These are phyloP conservation scores for Alternaria consortialis DNA, from an alignment of 2,329 filamentous ascomycete species.

Conservation along the genomic window DNA sequence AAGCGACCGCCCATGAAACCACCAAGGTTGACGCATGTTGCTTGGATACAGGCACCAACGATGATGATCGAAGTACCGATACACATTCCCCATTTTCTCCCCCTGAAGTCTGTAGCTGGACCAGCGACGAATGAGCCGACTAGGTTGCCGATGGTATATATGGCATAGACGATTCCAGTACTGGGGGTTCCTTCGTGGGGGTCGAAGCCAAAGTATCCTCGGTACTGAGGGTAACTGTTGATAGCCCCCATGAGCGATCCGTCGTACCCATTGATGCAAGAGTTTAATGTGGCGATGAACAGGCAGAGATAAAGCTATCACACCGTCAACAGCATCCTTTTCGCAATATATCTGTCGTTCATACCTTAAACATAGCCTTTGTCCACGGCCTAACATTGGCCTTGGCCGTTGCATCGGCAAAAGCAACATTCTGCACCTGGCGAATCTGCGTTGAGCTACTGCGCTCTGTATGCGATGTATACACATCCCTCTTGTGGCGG, in stretches of 20 bases:
- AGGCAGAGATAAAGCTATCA: slow-evolving; percentile 54
- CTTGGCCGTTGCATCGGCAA: slow-evolving; percentile 58
- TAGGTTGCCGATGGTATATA: slow-evolving; percentile 59
- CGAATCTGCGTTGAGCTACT: slow-evolving; percentile 36
- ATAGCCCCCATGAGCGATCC: slow-evolving; percentile 61
- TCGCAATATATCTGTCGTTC: slow-evolving; percentile 3
- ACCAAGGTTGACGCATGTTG: slow-evolving; percentile 55
- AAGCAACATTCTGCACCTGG: slow-evolving; percentile 55
- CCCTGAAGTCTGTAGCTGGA: slow-evolving; percentile 54
- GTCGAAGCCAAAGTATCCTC: slow-evolving; percentile 55
- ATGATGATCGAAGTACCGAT: slow-evolving; percentile 63
- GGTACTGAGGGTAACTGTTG: slow-evolving; percentile 58
- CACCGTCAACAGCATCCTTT: neutral
- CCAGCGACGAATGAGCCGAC: slow-evolving; percentile 56
- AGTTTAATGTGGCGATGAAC: slow-evolving; percentile 56
- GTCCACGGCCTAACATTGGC: slow-evolving; percentile 54
- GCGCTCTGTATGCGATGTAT: slow-evolving; percentile 28
- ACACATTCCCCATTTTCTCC: slow-evolving; percentile 62
- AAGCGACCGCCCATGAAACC: slow-evolving; percentile 70
- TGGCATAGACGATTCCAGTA: slow-evolving; percentile 60
- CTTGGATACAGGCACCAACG: slow-evolving; percentile 61
- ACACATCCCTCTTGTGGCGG: slow-evolving; percentile 22
- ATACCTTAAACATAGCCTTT: slow-evolving; percentile 56
- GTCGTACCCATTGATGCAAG: slow-evolving; percentile 60
- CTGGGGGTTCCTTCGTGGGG: slow-evolving; percentile 51